Base-by-base conservation (phyloP, 768 basidiomycete species). In the Sporobolomyces phaffii region DNA sequence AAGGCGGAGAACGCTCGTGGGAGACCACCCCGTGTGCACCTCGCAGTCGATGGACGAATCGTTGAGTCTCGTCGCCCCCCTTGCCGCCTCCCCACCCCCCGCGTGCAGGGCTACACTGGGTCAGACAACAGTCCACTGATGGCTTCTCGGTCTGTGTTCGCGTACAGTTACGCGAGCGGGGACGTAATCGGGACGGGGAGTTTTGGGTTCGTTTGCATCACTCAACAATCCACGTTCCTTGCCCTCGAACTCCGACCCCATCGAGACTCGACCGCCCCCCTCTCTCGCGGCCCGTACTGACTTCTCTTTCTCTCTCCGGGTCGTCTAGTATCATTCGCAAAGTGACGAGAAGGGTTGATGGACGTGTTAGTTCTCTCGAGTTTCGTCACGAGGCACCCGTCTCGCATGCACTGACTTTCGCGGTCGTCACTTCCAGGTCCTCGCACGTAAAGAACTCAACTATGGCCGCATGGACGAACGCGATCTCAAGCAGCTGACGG, bases 391-490 rank as follows among this genome's bases (percentile, higher is more conserved):
- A n/a, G n/a, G n/a, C n/a, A n/a, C n/a, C n/a, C n/a, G n/a, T 29
- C n/a, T 38, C 14, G 11, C 36, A n/a, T n/a, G 26, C 24, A 18
- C 41, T 22, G 33, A 43, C 50, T 36, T 4, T 6, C n/a, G 41
- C 3, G 45, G 15, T 31, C 5, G 18, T 5, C 29, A 34, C 7
- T 5, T 26, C 24, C 49, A 74, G 72, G 61, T 70, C 6, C 60
- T 73, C n/a, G 73, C 73, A 15, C 28, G 74, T 4, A 72, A 99
- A 75, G 92, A 99, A 78, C 85, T 99, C 74, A 92, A 97, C 79
- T 99, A 97, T 79, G 91, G 94, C 75, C 85, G 89, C 54, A 97
- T 99, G 94, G 87, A 84, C 41, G 91, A 97, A 77, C 84, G 91
- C 43, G 96, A 99, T 77, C 84, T 91, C 73, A 92, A 92, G 77